Evolutionary conservation across 2,329 filamentous ascomycete genomes (phyloP), one percentile per base, ranked within the genome.

Genomic region (Alternaria sp.): DNA sequence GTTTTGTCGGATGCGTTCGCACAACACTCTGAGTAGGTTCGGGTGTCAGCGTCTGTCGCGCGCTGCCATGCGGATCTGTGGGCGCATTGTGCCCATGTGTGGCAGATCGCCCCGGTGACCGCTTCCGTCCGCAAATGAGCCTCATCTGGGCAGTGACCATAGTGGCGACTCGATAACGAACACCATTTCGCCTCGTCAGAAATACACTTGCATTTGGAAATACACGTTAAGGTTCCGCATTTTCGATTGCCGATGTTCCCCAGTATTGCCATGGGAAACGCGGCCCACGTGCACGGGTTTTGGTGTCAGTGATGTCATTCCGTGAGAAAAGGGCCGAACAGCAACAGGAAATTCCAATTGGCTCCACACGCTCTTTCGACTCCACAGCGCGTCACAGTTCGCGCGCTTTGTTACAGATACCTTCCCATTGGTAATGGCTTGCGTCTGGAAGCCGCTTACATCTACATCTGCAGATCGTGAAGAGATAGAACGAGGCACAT

Each of bases 371-470:
- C 45, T 30, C 14, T 18, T 23, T 15, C 25, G 15, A 59, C 26
- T 46, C 47, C 49, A 59, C 50, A 65, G 28, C 60, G 64, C 64
- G 66, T 70, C 63, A 70, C 60, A 64, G 12, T 45, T 25, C 28
- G 14, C 55, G 49, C 55, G 50, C 37, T 45, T 47, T 44, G 41
- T 33, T 44, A 58, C 55, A n/a, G 60, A 50, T 46, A 37, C 45
- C 26, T 46, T 47, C 58, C 56, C 43, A 58, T 68, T 68, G 60
- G 64, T 70, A 70, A 71, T 55, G 46, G 20, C 44, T 18, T 55
- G 55, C 37, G 28, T 70, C 64, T 71, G 51, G 68, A 53, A 47
- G 59, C 53, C 44, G 65, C 60, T 70, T 44, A 65, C 63, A 63
- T 51, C 28, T 50, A n/a, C 7, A 44, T 46, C 33, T 33, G n/a